Base-by-base conservation (phyloP, 148 eudicot genomes). In the Pharnaceum exiguum region DNA sequence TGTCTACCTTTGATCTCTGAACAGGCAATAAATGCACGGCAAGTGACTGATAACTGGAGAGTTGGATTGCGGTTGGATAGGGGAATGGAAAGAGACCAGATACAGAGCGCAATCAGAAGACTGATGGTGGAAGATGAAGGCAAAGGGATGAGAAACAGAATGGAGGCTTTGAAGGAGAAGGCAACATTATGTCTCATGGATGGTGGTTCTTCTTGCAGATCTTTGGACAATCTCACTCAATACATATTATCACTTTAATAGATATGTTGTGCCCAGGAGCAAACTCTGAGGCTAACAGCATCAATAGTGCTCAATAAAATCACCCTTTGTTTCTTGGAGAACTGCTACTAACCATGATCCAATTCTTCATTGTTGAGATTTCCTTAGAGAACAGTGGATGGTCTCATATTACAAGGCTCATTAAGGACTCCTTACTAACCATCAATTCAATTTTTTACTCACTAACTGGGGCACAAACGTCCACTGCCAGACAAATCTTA, bases 41-140 rank as follows among this genome's bases (percentile, higher is more conserved):
- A 72, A 35, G 81, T 79, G 18, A 54, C 50, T 1, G 75, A 79
- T 29, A 71, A 72, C 8, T 79, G 84, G 84, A 63, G 22, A 56
- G 59, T 69, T 7, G 84, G 84, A 9, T 15, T 75, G 18, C 61
- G 44, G 7, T 62, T 79, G 30, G 80, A 79, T 44, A 62, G 51
- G 3, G 65, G 60, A 33, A 16, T 65, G 2, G 26, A 47, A 8
- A 64, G 66, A 43, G 78, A 19, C 0, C 66, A 69, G 28, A 57
- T 78, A 5, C 73, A 69, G 60, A 57, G 17, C 58, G 76, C 68
- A 7, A 67, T 81, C 3, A 66, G 38, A 39, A 66, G 51, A 26
- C 4, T 81, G 13, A 77, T 81, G 83, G 59, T 23, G 13, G 77
- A 59, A n/a, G 33, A 58, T 31, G 75, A 69, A 51, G 83, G 75